A percentile compares a stretch with the other conserved stretches of the same genome.
Conservation (phyloP, 768 basidiomycete genomes). For the Mycena galericulata region DNA sequence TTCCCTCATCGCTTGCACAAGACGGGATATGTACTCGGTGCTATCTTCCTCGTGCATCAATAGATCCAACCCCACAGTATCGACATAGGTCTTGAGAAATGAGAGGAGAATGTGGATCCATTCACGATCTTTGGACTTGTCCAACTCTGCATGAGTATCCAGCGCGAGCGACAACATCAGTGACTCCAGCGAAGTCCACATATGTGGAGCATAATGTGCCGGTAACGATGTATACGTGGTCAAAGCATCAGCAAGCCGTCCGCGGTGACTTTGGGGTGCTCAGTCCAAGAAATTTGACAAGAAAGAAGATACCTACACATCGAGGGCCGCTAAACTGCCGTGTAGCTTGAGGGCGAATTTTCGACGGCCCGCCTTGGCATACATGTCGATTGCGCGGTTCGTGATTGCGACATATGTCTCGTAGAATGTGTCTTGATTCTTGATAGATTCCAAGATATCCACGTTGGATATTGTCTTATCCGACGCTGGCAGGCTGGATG, state of each 20-base stretch:
- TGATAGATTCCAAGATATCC: constrained; percentile 70
- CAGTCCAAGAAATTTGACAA: constrained; percentile 5
- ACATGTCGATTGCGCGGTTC: constrained; percentile 87
- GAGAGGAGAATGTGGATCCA: constrained; percentile 86
- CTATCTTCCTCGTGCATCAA: constrained; percentile 66
- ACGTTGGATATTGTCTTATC: constrained; percentile 63
- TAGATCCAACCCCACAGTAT: constrained; percentile 63
- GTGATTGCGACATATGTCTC: constrained; percentile 80
- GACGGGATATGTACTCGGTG: constrained; percentile 60
- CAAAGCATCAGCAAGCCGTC: constrained; percentile 70
- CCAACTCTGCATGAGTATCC: constrained; percentile 69
- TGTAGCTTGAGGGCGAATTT: constrained; percentile 90
- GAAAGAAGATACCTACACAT: constrained; percentile 71
- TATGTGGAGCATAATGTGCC: constrained; percentile 85
- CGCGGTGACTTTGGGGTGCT: constrained; percentile 69
- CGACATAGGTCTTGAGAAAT: constrained; percentile 78
- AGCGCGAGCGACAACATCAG: constrained; percentile 83
- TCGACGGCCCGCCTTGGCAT: constrained; percentile 83
- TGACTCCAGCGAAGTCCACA: constrained; percentile 84
- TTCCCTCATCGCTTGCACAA: constrained; percentile 62
- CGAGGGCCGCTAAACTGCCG: constrained; percentile 88
- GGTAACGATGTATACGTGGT: constrained; percentile 84
- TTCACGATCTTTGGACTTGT: constrained; percentile 73
- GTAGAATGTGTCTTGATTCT: constrained; percentile 73
- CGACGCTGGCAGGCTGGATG: constrained; percentile 37